Base-by-base conservation (phyloP, 2,329 filamentous ascomycete species). In the Arthrobotrys musiformis region DNA sequence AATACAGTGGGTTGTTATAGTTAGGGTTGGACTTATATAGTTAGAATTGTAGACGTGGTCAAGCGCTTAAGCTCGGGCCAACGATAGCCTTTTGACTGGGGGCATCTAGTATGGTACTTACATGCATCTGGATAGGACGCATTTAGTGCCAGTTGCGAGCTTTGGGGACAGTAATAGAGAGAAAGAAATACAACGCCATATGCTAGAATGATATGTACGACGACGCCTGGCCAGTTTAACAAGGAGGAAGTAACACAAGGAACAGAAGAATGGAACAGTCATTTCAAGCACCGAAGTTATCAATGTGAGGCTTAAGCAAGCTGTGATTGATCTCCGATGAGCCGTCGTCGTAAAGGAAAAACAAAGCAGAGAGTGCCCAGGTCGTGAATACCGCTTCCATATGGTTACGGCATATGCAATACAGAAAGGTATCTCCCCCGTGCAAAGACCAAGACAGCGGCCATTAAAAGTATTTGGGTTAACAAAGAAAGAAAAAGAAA, bases 161-260 rank as follows among this genome's bases (percentile, higher is more conserved):
- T 56, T 35, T 5, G 2, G 13, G 24, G 26, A 28, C 6, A 7
- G 48, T n/a, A 19, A 13, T 8, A 22, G 24, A 17, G 17, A 54
- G 19, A 48, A 48, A 52, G 35, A 50, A 4, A n/a, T 35, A n/a
- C 62, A 30, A 54, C 63, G 56, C 56, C 56, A 26, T 56, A 72
- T 63, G 60, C 68, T 37, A 48, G 17, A 48, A 64, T 46, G 35
- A 58, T 72, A 72, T 72, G 58, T 64, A 72, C 60, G 46, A 70
- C 33, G 67, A 46, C 58, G 22, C 48, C 46, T 37, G 48, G 46
- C 35, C 56, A 52, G 22, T 26, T 9, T 50, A 54, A 70, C n/a
- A 24, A 22, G 19, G 37, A 17, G 28, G 37, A 62, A 30, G n/a
- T 40, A 56, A 33, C 44, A 62, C 17, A 28, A 50, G 33, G 24